phyloP scores from a whole-genome alignment of 2,329 filamentous ascomycete genomes.

The Trichoderma lentiforme region DNA sequence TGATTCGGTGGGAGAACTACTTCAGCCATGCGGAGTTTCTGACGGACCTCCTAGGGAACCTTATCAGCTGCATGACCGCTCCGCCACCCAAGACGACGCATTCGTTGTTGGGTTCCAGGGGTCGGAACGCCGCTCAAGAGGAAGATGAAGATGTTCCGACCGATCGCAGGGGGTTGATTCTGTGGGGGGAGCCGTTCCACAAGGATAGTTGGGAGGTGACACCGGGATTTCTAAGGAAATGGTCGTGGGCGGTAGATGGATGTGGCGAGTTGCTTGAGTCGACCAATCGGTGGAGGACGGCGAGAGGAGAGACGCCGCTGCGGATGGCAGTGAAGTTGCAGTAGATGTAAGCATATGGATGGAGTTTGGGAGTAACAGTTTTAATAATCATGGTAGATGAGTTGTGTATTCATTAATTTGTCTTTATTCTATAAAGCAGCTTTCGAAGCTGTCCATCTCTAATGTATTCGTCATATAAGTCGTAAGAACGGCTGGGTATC shows the following conservation, averaged over 20 bases:
- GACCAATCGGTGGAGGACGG: slow-evolving; percentile 24
- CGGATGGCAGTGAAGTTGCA: neutral
- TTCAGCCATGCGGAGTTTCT: slow-evolving; percentile 38
- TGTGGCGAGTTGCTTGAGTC: slow-evolving; percentile 23
- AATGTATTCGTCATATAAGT: neutral
- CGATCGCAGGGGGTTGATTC: slow-evolving; percentile 20
- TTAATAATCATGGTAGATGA: neutral
- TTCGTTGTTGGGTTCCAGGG: neutral
- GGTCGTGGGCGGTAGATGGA: slow-evolving; percentile 24
- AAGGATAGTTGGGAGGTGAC: slow-evolving; percentile 26
- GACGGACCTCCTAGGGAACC: slow-evolving; percentile 19
- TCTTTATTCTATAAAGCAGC: neutral
- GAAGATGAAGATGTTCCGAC: neutral
- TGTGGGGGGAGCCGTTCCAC: slow-evolving; percentile 27
- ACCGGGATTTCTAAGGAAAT: slow-evolving; percentile 24
- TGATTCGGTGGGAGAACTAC: slow-evolving; percentile 35
- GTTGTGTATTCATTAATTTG: neutral
- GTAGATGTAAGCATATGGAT: neutral
- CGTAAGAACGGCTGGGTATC: neutral
- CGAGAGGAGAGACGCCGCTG: slow-evolving; percentile 23
- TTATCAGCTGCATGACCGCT: slow-evolving; percentile 4
- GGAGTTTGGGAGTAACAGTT: neutral
- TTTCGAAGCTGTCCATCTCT: neutral
- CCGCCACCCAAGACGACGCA: neutral
- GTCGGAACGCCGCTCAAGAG: too few relatives aligned